Evolutionary conservation across 495 filamentous ascomycete genomes (phyloP), one percentile per base, ranked within the genome.

Genomic region (Neurospora sp.): DNA sequence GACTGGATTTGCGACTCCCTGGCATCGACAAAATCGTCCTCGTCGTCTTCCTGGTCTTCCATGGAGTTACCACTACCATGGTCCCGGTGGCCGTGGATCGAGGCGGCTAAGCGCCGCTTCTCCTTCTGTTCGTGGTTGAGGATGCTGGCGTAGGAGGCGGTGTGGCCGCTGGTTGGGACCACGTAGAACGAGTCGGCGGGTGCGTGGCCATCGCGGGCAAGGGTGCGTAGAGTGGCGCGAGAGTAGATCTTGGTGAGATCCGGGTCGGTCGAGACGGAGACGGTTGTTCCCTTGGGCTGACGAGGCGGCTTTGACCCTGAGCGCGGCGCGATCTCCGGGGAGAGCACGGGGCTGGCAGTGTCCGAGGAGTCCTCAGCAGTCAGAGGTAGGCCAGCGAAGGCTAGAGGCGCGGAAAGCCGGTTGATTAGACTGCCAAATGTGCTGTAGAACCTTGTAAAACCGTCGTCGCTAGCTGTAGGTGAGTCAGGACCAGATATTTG

Each of bases 131-230:
- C 91, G 72, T 92, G 89, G 10, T 88, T 88, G 1, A 97, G 83
- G 38, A 99, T 96, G 61, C 89, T 91, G 5, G 96, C 94, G 78
- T 98, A 99, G 0, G 93, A 92, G 53, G 92, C 88, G 0, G 94
- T 97, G 72, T 93, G 92, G 38, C 96, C 96, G 6, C 92, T 92
- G 0, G 92, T 90, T 10, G 95, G 96, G 0, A 99, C 96, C 1
- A 99, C 92, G 78, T 98, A 98, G 84, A 98, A 99, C 38, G 91
- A 94, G 78, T 98, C 94, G 42, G 89, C 89, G 37, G 84, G 83
- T 9, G 82, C 85, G 22, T 90, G 82, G 11, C 80, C 82, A 44
- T 83, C 83, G 38, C 80, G 78, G 8, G 78, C 73, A n/a, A 87
- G 83, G 12, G 93, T 92, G 39, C 89, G 87, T 59, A 98, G 86